A percentile compares a stretch with the other conserved stretches of the same genome.
phyloP scores from a whole-genome alignment of 176 grass and related monocot species.

The Eremochloa ophiuroides region DNA sequence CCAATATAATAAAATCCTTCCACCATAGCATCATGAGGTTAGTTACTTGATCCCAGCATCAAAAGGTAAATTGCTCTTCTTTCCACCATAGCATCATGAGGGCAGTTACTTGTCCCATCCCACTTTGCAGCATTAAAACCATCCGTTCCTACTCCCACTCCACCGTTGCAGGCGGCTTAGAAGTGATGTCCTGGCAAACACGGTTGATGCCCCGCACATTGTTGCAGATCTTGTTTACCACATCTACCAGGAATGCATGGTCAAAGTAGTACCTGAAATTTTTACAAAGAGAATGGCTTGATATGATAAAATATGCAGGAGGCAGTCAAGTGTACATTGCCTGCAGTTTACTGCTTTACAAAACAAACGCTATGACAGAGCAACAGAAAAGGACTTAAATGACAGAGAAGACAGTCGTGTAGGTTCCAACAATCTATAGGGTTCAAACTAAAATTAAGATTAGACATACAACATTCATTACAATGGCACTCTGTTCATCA shows the following conservation, averaged over 20 bases:
- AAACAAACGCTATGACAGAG: neutral
- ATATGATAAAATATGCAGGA: neutral
- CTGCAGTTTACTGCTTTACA: neutral
- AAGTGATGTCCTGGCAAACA: slow-evolving; percentile 73
- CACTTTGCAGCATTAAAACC: neutral
- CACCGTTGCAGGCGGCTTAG: slow-evolving; percentile 82
- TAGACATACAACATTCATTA: too few relatives aligned
- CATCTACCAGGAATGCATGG: slow-evolving; percentile 59
- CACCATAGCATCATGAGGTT: neutral
- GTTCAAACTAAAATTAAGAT: too few relatives aligned
- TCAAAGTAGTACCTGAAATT: slow-evolving; percentile 75
- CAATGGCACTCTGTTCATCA: too few relatives aligned
- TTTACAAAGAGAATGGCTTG: neutral
- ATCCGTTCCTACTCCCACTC: slow-evolving; percentile 64
- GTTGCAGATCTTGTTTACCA: slow-evolving; percentile 82
- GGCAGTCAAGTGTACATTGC: too few relatives aligned
- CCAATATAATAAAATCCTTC: neutral
- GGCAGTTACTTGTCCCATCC: neutral
- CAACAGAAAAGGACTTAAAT: too few relatives aligned
- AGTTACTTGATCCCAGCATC: neutral
- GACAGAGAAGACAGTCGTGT: too few relatives aligned
- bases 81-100: neutral
- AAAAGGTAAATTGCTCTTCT: neutral
- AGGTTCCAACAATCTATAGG: too few relatives aligned
- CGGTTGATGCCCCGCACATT: slow-evolving; percentile 75